These are phyloP conservation scores for Ettlia oleoabundans DNA, from an alignment of 139 green algal genomes.

Conservation along the genomic window DNA sequence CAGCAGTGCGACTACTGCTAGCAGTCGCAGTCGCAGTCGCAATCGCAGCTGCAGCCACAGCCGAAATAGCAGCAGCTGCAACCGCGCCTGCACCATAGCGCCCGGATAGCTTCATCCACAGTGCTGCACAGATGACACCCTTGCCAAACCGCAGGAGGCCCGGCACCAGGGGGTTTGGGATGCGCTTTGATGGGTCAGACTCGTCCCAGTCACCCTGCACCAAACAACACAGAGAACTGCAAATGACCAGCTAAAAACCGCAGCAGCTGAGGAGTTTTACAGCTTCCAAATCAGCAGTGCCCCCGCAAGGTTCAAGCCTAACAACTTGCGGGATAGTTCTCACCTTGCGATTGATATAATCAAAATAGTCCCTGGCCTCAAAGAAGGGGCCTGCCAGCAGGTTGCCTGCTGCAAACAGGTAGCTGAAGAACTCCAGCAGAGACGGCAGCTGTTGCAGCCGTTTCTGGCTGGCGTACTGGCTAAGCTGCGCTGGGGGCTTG, in stretches of 20 bases:
- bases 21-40: neutral
- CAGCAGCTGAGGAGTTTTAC: too few relatives aligned
- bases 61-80: too few relatives aligned
- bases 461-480: slow-evolving; percentile 31
- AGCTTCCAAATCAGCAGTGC: too few relatives aligned
- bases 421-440: slow-evolving; percentile 74
- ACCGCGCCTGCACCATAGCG: slow-evolving; percentile 1
- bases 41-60: neutral
- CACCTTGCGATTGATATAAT: slow-evolving; percentile 72
- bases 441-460: slow-evolving; percentile 55
- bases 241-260: neutral
- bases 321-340: too few relatives aligned
- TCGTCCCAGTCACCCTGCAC: slow-evolving; percentile 41
- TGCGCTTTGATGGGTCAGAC: neutral
- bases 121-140: slow-evolving; percentile 49
- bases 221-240: neutral
- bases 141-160: slow-evolving; percentile 56
- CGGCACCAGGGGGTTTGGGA: slow-evolving; percentile 40
- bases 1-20: neutral
- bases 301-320: too few relatives aligned
- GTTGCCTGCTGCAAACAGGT: slow-evolving; percentile 83
- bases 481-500: neutral
- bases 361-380: slow-evolving; percentile 79
- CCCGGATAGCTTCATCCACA: slow-evolving; percentile 46
- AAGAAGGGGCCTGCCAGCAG: slow-evolving; percentile 84